Percentiles rank a stretch among this genome's conserved stretches.
Evolutionary conservation across 345 rosid genomes (phyloP).

Genomic region (Euphorbia tirucalli): DNA sequence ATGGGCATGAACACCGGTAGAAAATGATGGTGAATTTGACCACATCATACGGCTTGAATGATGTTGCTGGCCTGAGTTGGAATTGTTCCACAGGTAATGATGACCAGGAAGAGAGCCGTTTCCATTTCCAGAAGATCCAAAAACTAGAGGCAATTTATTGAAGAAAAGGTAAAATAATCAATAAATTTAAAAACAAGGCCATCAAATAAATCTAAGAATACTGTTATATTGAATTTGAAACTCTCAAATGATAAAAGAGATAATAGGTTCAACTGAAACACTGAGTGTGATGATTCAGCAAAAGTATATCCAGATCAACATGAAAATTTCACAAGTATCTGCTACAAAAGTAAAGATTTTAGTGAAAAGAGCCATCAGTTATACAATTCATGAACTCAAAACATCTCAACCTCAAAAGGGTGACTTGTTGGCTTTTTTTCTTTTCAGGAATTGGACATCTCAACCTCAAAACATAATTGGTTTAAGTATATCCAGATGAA

Average conservation of each 20-base stretch:
- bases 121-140: conserved; percentile 80
- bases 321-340: neutral
- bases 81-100: conserved; percentile 52
- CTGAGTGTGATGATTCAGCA: neutral
- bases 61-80: conserved; percentile 38
- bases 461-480: neutral
- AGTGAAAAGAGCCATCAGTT: too few relatives aligned
- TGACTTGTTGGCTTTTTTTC: neutral
- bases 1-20: conserved; percentile 54
- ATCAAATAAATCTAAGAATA: neutral
- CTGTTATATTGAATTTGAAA: neutral
- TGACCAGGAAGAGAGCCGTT: conserved; percentile 57
- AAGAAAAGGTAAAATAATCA: neutral
- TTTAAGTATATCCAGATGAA: neutral
- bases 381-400: neutral
- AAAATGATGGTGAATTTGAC: conserved; percentile 79
- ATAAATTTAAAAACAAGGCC: neutral
- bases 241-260: neutral
- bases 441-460: neutral
- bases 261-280: neutral
- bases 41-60: conserved; percentile 72
- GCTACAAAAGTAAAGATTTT: neutral
- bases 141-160: conserved; percentile 35
- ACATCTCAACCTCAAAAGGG: too few relatives aligned
- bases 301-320: neutral